These are phyloP conservation scores for Luvunga scandens DNA, from an alignment of 345 rosid genomes.

Conservation along the genomic window DNA sequence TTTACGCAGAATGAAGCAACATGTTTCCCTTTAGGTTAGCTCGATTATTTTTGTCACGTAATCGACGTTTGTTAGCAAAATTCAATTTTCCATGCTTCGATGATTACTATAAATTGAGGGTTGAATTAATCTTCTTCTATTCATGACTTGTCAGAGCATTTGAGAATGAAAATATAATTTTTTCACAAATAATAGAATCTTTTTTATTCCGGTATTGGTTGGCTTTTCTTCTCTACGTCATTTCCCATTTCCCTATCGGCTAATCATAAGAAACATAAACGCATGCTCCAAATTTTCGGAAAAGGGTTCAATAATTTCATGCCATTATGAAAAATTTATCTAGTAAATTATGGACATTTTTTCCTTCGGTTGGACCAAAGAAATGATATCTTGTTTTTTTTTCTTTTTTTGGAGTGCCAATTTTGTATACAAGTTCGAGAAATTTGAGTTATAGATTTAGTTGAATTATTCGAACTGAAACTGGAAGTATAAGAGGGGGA, in stretches of 20 bases:
- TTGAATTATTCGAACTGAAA: no score
- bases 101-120: conserved; percentile 6
- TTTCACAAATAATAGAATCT: background rate
- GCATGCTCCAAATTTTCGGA: background rate
- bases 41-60: conserved; percentile 1
- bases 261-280: background rate
- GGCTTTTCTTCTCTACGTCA: background rate
- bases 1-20: background rate
- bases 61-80: background rate
- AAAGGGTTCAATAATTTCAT: background rate
- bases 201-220: background rate
- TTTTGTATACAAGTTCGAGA: background rate
- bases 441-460: background rate
- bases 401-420: no score
- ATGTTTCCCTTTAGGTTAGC: background rate
- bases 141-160: background rate
- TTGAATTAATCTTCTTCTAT: conserved; percentile 5
- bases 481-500: no score
- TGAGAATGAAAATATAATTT: background rate
- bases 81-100: background rate
- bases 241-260: background rate
- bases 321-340: background rate
- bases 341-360: background rate
- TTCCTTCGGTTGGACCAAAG: background rate
- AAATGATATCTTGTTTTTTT: background rate